Evolutionary conservation across 176 grass and related monocot species (phyloP), one percentile per base, ranked within the genome.

Genomic region (Lolium rigidum): DNA sequence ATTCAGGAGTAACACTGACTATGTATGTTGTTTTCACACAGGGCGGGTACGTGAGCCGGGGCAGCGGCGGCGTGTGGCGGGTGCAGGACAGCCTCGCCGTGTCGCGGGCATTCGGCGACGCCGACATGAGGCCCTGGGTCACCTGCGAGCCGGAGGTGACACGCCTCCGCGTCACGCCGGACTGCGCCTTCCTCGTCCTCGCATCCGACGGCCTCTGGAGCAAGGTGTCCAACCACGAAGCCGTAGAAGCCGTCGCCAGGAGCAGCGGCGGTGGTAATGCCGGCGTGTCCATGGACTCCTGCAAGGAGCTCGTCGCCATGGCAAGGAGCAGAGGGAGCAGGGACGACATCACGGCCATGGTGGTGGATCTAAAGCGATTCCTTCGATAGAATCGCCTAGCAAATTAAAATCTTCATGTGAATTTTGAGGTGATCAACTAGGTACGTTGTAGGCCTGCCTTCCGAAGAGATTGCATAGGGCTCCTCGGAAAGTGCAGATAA

Each of bases 121-220:
- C 86, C 31, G 65, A 61, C 87, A 80, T 93, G 84, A 98, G 94
- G 85, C 60, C 80, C 22, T 98, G 95, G 95, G 75, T 98, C 56
- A 95, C 87, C 50, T 84, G 84, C 46, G 90, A 98, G 56, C 95
- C 95, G 15, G 92, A 88, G 31, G 87, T 86, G 2, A 63, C 8
- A 52, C 87, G 82, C 16, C n/a, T 86, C 18, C 76, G 51, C 9
- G 25, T 93, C 57, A 92, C 89, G 6, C 16, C 64, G 1, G 92
- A 88, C 25, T 85, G 81, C 22, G 37, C 78, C 15, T 92, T 93
- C 79, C 59, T 98, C 61, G 64, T 98, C 22, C 67, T 98, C 56
- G 95, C 95, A 0, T 91, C 92, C 66, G 95, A 98, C 80, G 95
- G 95, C 9, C 87, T 95, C 39, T 98, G 95, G 95, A 81, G 84